These are phyloP conservation scores for Ceratopteris richardii DNA, from an alignment of 75 land plant species.

Conservation along the genomic window DNA sequence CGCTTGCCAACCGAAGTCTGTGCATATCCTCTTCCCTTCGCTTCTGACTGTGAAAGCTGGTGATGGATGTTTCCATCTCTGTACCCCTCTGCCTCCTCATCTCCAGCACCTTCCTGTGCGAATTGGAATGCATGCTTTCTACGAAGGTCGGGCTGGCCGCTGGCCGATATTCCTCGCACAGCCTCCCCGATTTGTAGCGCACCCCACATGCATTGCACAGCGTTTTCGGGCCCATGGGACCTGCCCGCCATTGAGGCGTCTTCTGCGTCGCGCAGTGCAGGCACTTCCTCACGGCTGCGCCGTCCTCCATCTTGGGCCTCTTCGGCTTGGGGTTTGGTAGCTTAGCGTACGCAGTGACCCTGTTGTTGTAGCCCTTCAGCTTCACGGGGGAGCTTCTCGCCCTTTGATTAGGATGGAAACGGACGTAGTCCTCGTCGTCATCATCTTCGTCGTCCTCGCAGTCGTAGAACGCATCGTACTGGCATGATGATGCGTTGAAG, in stretches of 20 bases:
- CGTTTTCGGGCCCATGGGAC: slow-evolving; percentile 86
- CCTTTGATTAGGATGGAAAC: background rate
- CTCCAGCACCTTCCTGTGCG: slow-evolving; percentile 75
- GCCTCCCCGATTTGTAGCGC: slow-evolving; percentile 77
- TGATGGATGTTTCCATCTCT: no score
- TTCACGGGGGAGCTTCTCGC: no score
- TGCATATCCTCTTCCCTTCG: no score
- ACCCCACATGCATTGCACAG: slow-evolving; percentile 89
- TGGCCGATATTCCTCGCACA: slow-evolving; percentile 71
- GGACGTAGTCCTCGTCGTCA: background rate
- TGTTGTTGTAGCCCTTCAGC: no score
- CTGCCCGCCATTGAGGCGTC: slow-evolving; percentile 87
- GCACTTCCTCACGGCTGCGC: slow-evolving; percentile 37
- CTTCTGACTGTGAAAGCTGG: no score
- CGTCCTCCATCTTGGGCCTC: background rate
- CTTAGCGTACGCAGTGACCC: no score
- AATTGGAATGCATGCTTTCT: slow-evolving; percentile 61
- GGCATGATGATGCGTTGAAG: background rate
- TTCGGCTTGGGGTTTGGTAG: no score
- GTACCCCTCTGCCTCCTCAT: slow-evolving; percentile 39
- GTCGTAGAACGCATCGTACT: background rate
- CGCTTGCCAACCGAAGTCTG: no score
- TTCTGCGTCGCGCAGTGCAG: slow-evolving; percentile 67
- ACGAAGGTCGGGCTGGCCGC: slow-evolving; percentile 71
- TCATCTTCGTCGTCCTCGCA: slow-evolving; percentile 1